Base-by-base conservation (phyloP, 2,329 filamentous ascomycete genomes). In the Daldinia eschscholtzii region DNA sequence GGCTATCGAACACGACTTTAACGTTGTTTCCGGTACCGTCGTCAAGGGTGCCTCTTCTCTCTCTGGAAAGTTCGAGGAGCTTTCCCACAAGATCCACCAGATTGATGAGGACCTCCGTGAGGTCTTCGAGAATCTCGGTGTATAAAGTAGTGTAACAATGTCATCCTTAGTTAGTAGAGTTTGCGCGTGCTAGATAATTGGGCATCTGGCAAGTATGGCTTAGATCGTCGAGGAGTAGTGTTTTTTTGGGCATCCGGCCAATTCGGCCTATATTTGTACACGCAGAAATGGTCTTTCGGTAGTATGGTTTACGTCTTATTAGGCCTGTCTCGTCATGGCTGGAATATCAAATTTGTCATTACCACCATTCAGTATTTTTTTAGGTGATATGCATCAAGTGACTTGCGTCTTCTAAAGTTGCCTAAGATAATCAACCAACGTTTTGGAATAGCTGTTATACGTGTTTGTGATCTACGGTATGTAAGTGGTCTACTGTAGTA, bases 71-170 rank as follows among this genome's bases (percentile, higher is more conserved):
- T 86, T 86, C 23, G 85, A 88, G 81, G 85, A 89, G 83, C 80
- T 91, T 70, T 85, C 87, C 70, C 83, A 88, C 81, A 89, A 89
- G 85, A 86, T 91, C 73, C 86, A 89, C 76, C 81, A 88, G 70
- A 78, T 89, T 58, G 86, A 90, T 26, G 83, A 88, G 79, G 87
- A 90, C 82, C 81, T 90, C 52, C 81, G 86, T 79, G 83, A 87
- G 76, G 87, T 91, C 76, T 81, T 89, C 61, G 82, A 86, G 74
- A 86, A 89, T 77, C 73, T 88, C 53, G 71, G 72, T 52, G 75
- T 72, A 57, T 83, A 80, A 79, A 55, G 15, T 56, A 28, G 53
- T 72, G 58, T 67, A 59, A 58, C 23, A 67, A 52, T 48, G 23
- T 60, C 33, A 35, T 50, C 30, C 28, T 48, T 39, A 65, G 28